Conservation (phyloP, 495 filamentous ascomycete species). For the Pyrenopolyporus hunteri region DNA sequence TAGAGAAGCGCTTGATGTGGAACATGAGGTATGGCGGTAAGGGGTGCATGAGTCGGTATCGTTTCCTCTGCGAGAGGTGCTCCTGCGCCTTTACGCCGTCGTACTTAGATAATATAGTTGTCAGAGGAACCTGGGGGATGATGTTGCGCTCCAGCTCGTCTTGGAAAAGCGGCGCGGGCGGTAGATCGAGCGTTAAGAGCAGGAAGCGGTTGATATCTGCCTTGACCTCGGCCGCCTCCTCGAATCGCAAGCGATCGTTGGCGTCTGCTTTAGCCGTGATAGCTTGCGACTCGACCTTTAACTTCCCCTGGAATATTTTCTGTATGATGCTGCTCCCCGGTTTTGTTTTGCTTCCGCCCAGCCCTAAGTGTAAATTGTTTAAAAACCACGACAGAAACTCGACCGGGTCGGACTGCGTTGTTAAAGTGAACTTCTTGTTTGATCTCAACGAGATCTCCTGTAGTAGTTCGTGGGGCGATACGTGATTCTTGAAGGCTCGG, state of each 20-base stretch:
- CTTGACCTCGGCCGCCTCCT: conserved; percentile 83
- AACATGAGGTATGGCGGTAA: conserved; percentile 91
- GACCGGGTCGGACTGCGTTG: conserved; percentile 89
- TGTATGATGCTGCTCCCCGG: conserved; percentile 83
- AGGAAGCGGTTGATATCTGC: conserved; percentile 78
- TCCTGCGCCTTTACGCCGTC: conserved; percentile 89
- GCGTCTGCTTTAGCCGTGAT: conserved; percentile 93
- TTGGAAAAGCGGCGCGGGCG: conserved; percentile 94
- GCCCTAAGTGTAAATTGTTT: conserved; percentile 88
- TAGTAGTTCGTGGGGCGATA: conserved; percentile 95
- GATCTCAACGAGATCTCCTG: conserved; percentile 92
- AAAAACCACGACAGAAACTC: conserved; percentile 98
- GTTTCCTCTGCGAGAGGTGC: conserved; percentile 79
- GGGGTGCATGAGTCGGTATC: conserved; percentile 90
- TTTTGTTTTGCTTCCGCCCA: conserved; percentile 89
- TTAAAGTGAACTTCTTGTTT: conserved; percentile 90
- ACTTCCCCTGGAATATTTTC: conserved; percentile 86
- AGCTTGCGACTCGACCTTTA: conserved; percentile 90
- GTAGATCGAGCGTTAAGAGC: conserved; percentile 90
- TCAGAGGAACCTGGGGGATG: conserved; percentile 92
- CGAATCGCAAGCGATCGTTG: conserved; percentile 88
- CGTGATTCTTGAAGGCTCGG: conserved; percentile 93
- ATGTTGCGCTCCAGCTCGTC: conserved; percentile 89
- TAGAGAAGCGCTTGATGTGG: conserved; percentile 95
- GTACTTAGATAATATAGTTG: conserved; percentile 91